Base-by-base conservation (phyloP, 371 early-diverging fungal genomes). In the Choanephora cucurbitarum region DNA sequence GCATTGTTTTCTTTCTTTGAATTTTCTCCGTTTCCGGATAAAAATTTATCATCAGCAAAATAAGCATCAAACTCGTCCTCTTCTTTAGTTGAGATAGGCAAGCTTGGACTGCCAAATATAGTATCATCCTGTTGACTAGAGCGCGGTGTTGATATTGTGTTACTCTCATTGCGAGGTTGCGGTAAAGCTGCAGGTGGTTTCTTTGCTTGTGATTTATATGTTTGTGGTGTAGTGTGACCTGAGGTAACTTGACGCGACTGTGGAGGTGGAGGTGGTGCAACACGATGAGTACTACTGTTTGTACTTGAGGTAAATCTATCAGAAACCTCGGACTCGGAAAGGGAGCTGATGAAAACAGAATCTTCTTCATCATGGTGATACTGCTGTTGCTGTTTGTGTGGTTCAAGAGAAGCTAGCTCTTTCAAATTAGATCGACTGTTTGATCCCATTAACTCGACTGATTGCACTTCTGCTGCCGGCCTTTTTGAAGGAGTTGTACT, bases 31-130 rank as follows among this genome's bases (percentile, higher is more conserved):
- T 48, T 40, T 17, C 28, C 40, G 33, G 39, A 9, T 3, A 61
- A 62, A 60, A 76, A 76, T 19, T 66, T 62, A 22, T 66, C 63
- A 47, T 76, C 58, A 19, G 58, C 50, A 19, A 58, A 58, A 28
- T 51, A 58, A 28, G 44, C 44, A 32, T 58, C 71, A 60, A 76
- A 76, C 37, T 64, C 67, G 21, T 60, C 60, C 21, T 50, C 44
- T 7, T 21, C 37, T 14, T 23, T 32, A 14, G 31, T 52, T n/a
- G 40, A 37, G 23, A 42, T 42, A 14, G 34, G 33, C 21, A 31
- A 5, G 21, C 41, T 40, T 11, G 41, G 48, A n/a, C 21, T 19
- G 11, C 56, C 59, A 48, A 64, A 64, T 47, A 56, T 54, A 39
- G 53, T 8, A 39, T 64, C 51, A 7, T 64, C 58, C 1, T 39